Base-by-base conservation (phyloP, 2,329 filamentous ascomycete genomes). In the Colletotrichum noveboracense region DNA sequence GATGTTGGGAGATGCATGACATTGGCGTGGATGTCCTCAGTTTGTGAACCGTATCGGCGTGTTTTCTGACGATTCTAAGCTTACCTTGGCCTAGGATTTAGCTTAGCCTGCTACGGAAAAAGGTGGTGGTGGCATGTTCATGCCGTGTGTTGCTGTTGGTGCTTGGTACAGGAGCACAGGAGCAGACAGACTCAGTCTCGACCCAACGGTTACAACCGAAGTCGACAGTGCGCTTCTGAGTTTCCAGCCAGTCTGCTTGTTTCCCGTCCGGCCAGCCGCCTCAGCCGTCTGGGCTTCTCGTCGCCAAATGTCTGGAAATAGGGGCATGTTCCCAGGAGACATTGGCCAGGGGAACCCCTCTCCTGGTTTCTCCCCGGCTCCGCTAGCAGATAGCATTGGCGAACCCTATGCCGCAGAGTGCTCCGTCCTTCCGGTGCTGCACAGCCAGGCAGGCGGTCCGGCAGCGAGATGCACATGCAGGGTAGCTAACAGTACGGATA, bases 321-420 rank as follows among this genome's bases (percentile, higher is more conserved):
- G 73, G 73, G 73, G 73, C 73, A 72, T 67, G 38, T 72, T 72
- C 73, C 73, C 38, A 30, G 73, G n/a, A 55, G n/a, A 56, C 6
- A 24, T 6, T 24, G 30, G 7, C 24, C 62, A 64, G 73, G 73
- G 62, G 18, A 52, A 18, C 24, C 38, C 73, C 62, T 61, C 64
- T 60, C 66, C 70, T 38, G 55, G 55, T 38, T 14, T 34, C 30
- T 26, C 68, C 61, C 55, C 61, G 62, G 62, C 52, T 60, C 43
- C 61, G 52, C 28, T 66, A 58, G 28, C 34, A 66, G 24, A 52
- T 48, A n/a, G 70, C 26, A 58, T 38, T 52, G 21, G 26, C 24
- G 72, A 66, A 61, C 68, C 55, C 62, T 52, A 26, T 52, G 68
- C 62, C 62, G 62, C 69, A 32, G 43, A 38, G 69, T 75, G 72